Evolutionary conservation across 768 basidiomycete species (phyloP), one percentile per base, ranked within the genome.

Genomic region (Mycena polygramma): DNA sequence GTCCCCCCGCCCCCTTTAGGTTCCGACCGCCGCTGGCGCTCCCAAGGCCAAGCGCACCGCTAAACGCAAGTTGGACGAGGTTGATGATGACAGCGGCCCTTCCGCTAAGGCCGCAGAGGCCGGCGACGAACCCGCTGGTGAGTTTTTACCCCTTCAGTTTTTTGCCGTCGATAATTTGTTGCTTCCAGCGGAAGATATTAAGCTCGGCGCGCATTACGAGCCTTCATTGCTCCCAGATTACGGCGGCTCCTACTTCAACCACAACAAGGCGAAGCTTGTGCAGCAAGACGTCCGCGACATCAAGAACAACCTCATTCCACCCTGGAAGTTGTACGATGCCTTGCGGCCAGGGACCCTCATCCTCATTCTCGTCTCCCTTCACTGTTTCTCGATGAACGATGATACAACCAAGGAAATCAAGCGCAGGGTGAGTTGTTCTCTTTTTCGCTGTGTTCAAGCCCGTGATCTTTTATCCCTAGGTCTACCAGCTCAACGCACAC

Each of bases 241-340:
- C 22, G 26, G 59, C 9, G 59, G 59, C 46, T 43, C 30, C 4
- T 36, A 11, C 20, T 61, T 61, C 46, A 15, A 36, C 3, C 26
- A 35, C 4, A 37, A 5, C 26, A 61, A 36, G 1, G 59, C 46
- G 13, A 61, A 20, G 20, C 36, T 55, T 7, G 17, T 20, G 3
- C 54, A 55, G 36, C 54, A 37, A 2, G 54, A 55, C 36, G 35
- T 48, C 26, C 59, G 59, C 7, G 46, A 49, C 24, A 39, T 8
- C 5, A 15, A 61, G 24, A 61, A 61, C 59, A 61, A n/a, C 11
- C 45, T 61, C 3, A 61, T 61, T 15, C 46, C 59, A n/a, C 30
- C 59, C 14, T 61, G 59, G 59, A 49, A 49, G 5, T n/a, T 48
- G 26, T 61, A 61, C 35, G 6, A 45, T 4, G 59, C 3, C 1